phyloP scores from a whole-genome alignment of 1,284 basidiomycete species.

The Cystobasidiaceae sp. region DNA sequence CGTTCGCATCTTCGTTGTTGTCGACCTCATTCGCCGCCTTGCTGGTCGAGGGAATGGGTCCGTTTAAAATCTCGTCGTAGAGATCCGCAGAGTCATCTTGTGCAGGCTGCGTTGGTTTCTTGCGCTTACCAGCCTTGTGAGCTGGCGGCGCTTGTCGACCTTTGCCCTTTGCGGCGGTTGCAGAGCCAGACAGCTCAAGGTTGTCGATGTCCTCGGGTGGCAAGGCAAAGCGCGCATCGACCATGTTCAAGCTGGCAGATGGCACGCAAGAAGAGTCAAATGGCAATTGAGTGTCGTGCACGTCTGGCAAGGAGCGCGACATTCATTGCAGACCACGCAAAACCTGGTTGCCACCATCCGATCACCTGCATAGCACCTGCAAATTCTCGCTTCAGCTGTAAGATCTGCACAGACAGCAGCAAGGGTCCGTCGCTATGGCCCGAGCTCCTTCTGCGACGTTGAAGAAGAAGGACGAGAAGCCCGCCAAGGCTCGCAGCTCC shows the following conservation, averaged over 20 bases:
- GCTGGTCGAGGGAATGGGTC: constrained; percentile 24
- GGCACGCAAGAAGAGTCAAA: background rate
- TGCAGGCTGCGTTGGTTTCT: background rate
- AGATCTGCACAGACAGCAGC: too few species aligned
- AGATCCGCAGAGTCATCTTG: constrained; percentile 1
- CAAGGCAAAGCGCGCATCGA: constrained; percentile 14
- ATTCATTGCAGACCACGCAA: too few species aligned
- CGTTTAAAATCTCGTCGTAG: constrained; percentile 24
- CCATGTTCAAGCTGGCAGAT: background rate
- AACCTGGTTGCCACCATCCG: too few species aligned
- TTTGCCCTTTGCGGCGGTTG: constrained; percentile 7
- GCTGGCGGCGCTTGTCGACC: background rate
- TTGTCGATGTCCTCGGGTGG: constrained; percentile 23
- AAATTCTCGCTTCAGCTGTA: too few species aligned
- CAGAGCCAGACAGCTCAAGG: background rate
- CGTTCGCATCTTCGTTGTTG: background rate
- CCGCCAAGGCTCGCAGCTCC: constrained; percentile 9
- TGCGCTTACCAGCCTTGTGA: background rate
- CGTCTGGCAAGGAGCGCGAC: too few species aligned
- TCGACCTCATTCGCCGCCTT: background rate
- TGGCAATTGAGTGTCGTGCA: too few species aligned
- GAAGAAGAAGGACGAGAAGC: constrained; percentile 11
- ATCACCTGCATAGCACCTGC: too few species aligned
- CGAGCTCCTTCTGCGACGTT: background rate
- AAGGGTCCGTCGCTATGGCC: too few species aligned